These are phyloP conservation scores for Umbelopsis vinacea DNA, from an alignment of 192 early-diverging fungal genomes.

Conservation along the genomic window DNA sequence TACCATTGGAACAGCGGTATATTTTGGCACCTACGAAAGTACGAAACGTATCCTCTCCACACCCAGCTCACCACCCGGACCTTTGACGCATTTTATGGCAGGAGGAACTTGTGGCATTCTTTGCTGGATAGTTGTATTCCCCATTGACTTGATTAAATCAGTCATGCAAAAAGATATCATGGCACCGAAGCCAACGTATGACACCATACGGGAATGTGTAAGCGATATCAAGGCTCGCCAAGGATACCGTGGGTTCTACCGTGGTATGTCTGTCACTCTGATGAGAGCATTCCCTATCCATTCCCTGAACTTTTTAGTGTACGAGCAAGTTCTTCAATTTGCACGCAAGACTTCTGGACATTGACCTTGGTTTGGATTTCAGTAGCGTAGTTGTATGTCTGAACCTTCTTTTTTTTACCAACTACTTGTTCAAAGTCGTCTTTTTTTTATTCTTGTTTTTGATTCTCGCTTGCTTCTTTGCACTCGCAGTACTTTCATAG, in stretches of 20 bases:
- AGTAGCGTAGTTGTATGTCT: neutral
- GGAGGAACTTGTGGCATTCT: conserved; percentile 79
- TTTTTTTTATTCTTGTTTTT: neutral
- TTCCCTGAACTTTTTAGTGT: conserved; percentile 82
- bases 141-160: conserved; percentile 77
- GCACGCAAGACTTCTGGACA: neutral
- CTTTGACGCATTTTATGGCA: conserved; percentile 74
- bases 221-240: conserved; percentile 53
- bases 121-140: conserved; percentile 80
- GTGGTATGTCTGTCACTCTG: conserved; percentile 74
- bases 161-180: conserved; percentile 77
- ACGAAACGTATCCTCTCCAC: conserved; percentile 49
- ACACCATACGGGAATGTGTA: conserved; percentile 49
- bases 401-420: neutral
- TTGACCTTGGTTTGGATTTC: neutral
- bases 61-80: conserved; percentile 54
- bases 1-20: conserved; percentile 67
- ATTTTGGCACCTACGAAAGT: conserved; percentile 70
- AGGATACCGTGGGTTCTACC: conserved; percentile 70
- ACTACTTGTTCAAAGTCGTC: too few species aligned
- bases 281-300: conserved; percentile 82
- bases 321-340: conserved; percentile 59
- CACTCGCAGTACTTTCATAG: neutral
- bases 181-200: conserved; percentile 47
- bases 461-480: neutral